Base-by-base conservation (phyloP, 2,329 filamentous ascomycete genomes). In the Fusarium fracticaudum region DNA sequence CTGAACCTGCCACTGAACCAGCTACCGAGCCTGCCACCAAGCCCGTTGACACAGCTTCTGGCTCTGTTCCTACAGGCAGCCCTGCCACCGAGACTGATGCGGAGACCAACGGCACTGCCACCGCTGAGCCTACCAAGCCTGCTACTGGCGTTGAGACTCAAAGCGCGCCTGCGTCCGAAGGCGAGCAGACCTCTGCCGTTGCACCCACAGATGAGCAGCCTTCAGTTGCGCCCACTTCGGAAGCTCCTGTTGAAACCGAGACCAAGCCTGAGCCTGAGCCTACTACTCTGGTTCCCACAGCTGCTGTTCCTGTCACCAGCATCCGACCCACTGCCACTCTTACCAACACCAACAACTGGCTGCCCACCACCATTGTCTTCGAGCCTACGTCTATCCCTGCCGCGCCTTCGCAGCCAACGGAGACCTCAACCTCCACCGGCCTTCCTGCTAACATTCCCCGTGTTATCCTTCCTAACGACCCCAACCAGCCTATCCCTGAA, bases 391-490 rank as follows among this genome's bases (percentile, higher is more conserved):
- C 84, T 8, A 65, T 76, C 15, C 63, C 72, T 8, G 67, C 72
- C 6, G 64, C 76, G 5, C 77, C 81, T 6, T 80, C 80, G 5
- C 77, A 79, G 20, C 79, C 76, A 8, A 76, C 81, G 12, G 82
- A 84, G 17, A 84, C 85, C 1, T 79, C 85, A 2, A 87, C 86
- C 29, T 79, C 85, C 2, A 87, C 86, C 24, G 87, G 87, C 29
- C 85, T 94, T 61, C 92, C 93, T 1, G 89, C 90, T 0, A 86
- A 86, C 41, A 87, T 97, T 67, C 95, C 95, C 26, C 90, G 90
- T 78, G 89, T 93, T 48, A 95, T 98, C 74, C 89, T 91, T 35
- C 94, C 94, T 14, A 89, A 90, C 45, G 87, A 88, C 64, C 86
- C 88, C 55, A 85, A 87, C 26, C 76, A 81, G 15, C 68, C 84